phyloP scores from a whole-genome alignment of 495 filamentous ascomycete genomes.

The Aspergillus taichungensis region DNA sequence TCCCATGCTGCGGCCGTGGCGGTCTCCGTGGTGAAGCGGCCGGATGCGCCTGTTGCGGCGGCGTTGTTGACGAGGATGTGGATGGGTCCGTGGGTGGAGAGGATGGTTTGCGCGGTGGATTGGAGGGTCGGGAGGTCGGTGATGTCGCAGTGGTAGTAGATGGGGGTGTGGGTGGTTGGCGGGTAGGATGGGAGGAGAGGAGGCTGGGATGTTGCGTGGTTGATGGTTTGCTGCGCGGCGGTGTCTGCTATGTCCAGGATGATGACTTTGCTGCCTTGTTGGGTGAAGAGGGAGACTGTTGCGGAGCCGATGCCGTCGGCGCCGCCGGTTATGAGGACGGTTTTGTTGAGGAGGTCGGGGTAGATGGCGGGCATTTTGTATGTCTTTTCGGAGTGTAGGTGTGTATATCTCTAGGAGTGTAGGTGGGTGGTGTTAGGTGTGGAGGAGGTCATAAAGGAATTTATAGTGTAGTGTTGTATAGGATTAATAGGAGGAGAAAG shows the following conservation, averaged over 20 bases:
- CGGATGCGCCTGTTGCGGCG: slow-evolving; percentile 8
- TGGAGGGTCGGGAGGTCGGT: slow-evolving; percentile 22
- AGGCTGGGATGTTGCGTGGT: neutral
- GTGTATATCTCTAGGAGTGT: too few species aligned
- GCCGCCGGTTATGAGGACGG: slow-evolving; percentile 43
- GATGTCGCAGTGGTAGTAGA: slow-evolving; percentile 33
- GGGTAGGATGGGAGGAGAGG: neutral
- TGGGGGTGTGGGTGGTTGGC: slow-evolving; percentile 4
- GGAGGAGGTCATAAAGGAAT: too few species aligned
- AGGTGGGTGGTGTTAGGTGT: too few species aligned
- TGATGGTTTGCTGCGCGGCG: slow-evolving; percentile 6
- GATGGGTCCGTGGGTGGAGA: slow-evolving; percentile 18
- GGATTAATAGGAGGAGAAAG: too few species aligned
- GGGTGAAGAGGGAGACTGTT: slow-evolving; percentile 33
- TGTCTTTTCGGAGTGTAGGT: too few species aligned
- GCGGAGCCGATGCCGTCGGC: slow-evolving; percentile 45
- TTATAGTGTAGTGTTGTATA: too few species aligned
- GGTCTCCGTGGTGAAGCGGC: slow-evolving; percentile 14
- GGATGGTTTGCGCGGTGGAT: slow-evolving; percentile 14
- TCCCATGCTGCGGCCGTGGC: slow-evolving; percentile 22
- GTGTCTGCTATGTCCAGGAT: slow-evolving; percentile 37
- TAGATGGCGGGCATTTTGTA: slow-evolving; percentile 11
- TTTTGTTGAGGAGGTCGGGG: slow-evolving; percentile 29
- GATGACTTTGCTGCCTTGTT: slow-evolving; percentile 37
- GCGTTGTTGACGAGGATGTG: slow-evolving; percentile 36